Conservation (phyloP, 768 basidiomycete genomes). For the Pleurotus djamor region DNA sequence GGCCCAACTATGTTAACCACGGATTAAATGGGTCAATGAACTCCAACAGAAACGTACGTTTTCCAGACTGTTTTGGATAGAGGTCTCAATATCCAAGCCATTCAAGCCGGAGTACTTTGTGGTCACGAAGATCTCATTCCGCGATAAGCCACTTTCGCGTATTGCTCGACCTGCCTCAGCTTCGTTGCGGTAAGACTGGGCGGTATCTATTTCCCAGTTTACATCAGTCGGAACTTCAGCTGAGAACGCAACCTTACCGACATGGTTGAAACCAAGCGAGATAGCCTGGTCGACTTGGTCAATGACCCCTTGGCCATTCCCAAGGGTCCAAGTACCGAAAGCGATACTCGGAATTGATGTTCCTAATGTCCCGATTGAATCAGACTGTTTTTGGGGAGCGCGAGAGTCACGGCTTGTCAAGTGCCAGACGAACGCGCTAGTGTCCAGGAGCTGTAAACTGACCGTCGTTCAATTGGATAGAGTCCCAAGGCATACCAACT, state of each 20-base stretch:
- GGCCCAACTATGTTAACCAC: background rate
- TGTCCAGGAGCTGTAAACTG: conserved; percentile 8
- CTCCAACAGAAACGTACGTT: conserved; percentile 34
- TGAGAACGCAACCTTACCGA: conserved; percentile 38
- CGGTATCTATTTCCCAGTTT: conserved; percentile 42
- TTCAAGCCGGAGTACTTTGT: conserved; percentile 59
- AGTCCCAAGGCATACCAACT: conserved; percentile 56
- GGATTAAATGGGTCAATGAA: background rate
- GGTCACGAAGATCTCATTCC: conserved; percentile 61
- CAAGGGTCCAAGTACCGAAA: conserved; percentile 67
- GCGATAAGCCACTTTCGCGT: conserved; percentile 52
- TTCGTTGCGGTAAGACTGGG: conserved; percentile 62
- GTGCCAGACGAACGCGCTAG: too few species aligned
- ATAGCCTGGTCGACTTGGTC: conserved; percentile 63
- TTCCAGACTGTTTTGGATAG: conserved; percentile 53
- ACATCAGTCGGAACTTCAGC: background rate
- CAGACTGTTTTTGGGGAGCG: background rate
- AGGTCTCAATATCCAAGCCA: conserved; percentile 50
- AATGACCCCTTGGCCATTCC: conserved; percentile 49
- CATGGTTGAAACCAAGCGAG: conserved; percentile 57
- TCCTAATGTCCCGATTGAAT: conserved; percentile 27
- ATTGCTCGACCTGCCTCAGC: conserved; percentile 51
- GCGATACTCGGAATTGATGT: conserved; percentile 49
- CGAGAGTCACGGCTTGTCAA: too few species aligned
- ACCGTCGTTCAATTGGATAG: conserved; percentile 62